Percentiles rank a stretch among this genome's conserved stretches.
Evolutionary conservation across 441 rosid genomes (phyloP).

Genomic region (Melastoma candidum): DNA sequence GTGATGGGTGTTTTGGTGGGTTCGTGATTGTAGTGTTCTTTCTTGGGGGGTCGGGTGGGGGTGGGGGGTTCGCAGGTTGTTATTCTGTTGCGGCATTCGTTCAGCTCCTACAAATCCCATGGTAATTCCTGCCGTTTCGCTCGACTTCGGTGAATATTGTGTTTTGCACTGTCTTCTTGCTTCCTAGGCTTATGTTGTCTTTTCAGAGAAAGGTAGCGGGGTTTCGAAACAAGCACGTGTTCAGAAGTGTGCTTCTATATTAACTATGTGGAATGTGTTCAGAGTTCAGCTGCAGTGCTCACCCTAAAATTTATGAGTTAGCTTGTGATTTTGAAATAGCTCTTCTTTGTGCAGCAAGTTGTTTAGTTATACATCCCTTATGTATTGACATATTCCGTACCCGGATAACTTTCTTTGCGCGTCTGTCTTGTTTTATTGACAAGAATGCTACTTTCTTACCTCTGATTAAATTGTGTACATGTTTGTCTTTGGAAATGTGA

Average conservation of each 20-base stretch:
- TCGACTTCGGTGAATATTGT: not conserved
- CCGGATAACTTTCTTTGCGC: too few species aligned
- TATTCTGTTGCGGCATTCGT: conserved; percentile 44
- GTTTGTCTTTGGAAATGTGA: not conserved
- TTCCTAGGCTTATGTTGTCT: not conserved
- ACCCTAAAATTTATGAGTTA: too few species aligned
- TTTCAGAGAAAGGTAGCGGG: not conserved
- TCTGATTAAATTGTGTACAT: conserved; percentile 1
- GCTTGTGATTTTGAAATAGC: too few species aligned
- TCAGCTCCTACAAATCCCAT: conserved; percentile 19
- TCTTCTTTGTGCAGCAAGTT: too few species aligned
- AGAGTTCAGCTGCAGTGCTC: too few species aligned
- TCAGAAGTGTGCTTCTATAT: too few species aligned
- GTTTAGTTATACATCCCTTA: too few species aligned
- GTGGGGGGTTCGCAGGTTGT: conserved; percentile 35
- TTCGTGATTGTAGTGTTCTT: not conserved
- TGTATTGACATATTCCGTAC: too few species aligned
- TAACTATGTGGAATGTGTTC: too few species aligned
- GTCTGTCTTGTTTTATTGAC: too few species aligned
- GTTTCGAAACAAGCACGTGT: too few species aligned
- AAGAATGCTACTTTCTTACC: too few species aligned
- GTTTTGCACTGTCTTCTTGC: not conserved
- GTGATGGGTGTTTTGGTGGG: not conserved
- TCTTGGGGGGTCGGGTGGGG: not conserved
- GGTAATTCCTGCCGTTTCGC: conserved; percentile 24